Conservation (phyloP, 2,329 filamentous ascomycete species). For the Colletotrichum trifolii region DNA sequence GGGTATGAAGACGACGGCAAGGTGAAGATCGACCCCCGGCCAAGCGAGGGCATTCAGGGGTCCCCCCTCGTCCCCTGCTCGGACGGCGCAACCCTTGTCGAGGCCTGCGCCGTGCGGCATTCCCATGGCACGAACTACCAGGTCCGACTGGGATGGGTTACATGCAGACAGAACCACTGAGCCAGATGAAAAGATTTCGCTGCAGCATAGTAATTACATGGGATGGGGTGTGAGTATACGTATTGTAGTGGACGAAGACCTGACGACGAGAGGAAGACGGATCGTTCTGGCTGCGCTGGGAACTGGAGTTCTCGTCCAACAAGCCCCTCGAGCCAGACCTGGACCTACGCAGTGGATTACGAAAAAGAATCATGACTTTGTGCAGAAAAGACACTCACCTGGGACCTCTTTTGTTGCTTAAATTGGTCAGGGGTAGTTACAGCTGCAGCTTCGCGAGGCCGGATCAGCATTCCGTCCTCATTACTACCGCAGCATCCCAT, state of each 20-base stretch:
- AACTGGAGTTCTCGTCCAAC: neutral
- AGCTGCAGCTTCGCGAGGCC: neutral
- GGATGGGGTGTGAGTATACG: too few relatives aligned
- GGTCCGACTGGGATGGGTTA: conserved; percentile 13
- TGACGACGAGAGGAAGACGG: neutral
- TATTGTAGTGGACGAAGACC: too few relatives aligned
- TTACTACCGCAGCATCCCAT: conserved; percentile 13
- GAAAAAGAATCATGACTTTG: too few relatives aligned
- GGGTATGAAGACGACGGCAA: conserved; percentile 1
- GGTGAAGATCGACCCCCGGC: neutral
- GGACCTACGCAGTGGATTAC: neutral
- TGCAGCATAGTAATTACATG: neutral
- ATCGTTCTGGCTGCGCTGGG: neutral
- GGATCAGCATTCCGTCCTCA: conserved; percentile 7
- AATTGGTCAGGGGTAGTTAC: neutral
- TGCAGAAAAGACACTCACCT: neutral
- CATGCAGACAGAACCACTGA: neutral
- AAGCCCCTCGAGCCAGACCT: conserved; percentile 2
- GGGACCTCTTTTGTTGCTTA: neutral
- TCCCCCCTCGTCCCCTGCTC: neutral
- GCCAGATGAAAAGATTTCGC: neutral
- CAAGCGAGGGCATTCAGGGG: conserved; percentile 6
- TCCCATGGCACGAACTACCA: neutral
- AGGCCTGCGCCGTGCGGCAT: conserved; percentile 13
- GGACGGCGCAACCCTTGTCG: conserved; percentile 1